Percentiles rank a stretch among this genome's conserved stretches.
Conservation (phyloP, 441 rosid genomes). For the Melianthus villosus region DNA sequence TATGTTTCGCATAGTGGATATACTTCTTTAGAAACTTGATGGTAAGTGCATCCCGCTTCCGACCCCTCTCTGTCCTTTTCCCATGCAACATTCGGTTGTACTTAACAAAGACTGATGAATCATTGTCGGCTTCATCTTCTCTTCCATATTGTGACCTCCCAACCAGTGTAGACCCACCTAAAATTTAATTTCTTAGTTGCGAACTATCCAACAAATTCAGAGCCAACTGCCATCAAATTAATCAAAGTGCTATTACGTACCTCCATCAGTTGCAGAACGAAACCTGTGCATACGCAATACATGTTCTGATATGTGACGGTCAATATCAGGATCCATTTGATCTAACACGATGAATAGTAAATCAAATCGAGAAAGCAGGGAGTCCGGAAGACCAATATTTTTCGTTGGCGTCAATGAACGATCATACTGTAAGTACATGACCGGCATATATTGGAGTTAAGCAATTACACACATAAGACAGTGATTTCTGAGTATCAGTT, state of each 20-base stretch:
- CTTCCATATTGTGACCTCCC: conserved; percentile 48
- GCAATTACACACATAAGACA: conserved; percentile 1
- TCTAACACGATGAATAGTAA: conserved; percentile 84
- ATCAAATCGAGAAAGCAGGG: conserved; percentile 97
- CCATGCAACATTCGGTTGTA: conserved; percentile 84
- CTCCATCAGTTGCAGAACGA: conserved; percentile 62
- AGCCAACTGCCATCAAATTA: too few relatives aligned
- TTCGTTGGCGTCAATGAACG: conserved; percentile 94
- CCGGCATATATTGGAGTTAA: conserved; percentile 5
- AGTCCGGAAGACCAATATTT: conserved; percentile 98
- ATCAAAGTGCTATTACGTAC: conserved; percentile 23
- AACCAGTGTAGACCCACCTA: conserved; percentile 54
- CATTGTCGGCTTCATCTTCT: conserved; percentile 67
- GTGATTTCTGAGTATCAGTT: background rate
- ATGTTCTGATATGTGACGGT: conserved; percentile 74
- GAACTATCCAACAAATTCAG: too few relatives aligned
- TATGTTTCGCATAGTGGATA: conserved; percentile 91
- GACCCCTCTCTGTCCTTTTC: conserved; percentile 48
- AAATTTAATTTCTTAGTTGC: too few relatives aligned
- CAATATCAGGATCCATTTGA: conserved; percentile 97
- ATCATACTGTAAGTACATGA: conserved; percentile 50
- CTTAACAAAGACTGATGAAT: conserved; percentile 72
- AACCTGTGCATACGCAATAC: conserved; percentile 91
- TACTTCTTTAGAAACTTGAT: conserved; percentile 83
- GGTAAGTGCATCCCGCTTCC: conserved; percentile 61